Evolutionary conservation across 495 filamentous ascomycete genomes (phyloP).

Genomic region (Aspergillus sclerotioniger): DNA sequence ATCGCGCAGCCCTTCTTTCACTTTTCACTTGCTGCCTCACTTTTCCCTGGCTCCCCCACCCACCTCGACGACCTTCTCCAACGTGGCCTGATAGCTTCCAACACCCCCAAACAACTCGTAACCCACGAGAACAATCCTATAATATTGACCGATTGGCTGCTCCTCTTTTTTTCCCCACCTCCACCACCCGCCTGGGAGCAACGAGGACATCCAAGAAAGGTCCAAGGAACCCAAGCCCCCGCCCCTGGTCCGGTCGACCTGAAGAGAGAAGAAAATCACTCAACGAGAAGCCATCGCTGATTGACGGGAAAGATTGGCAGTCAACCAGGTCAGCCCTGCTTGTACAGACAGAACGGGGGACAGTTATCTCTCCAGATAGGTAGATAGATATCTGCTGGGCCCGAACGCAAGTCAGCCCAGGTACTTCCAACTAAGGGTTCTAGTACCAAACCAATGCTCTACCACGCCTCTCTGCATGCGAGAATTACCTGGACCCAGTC

Average conservation of each 20-base stretch:
- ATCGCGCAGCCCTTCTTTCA: too few species aligned
- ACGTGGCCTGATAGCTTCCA: background rate
- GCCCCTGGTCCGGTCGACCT: background rate
- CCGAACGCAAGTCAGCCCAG: background rate
- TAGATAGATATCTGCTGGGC: background rate
- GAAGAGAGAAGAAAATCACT: background rate
- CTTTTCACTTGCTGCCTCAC: background rate
- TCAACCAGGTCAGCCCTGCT: background rate
- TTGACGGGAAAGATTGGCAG: background rate
- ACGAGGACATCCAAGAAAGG: too few species aligned
- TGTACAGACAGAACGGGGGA: background rate
- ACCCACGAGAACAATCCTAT: background rate
- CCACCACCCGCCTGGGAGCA: too few species aligned
- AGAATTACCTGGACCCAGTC: background rate
- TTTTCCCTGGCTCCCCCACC: background rate
- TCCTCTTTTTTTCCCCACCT: background rate
- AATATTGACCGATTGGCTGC: background rate
- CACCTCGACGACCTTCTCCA: background rate
- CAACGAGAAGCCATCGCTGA: background rate
- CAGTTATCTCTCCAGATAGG: background rate
- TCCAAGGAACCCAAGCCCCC: too few species aligned
- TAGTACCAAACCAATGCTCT: background rate
- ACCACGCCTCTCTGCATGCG: background rate
- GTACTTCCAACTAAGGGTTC: background rate
- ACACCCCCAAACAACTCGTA: too few species aligned